Base-by-base conservation (phyloP, 805 yeast species). In the Metschnikowia cerradonensis region DNA sequence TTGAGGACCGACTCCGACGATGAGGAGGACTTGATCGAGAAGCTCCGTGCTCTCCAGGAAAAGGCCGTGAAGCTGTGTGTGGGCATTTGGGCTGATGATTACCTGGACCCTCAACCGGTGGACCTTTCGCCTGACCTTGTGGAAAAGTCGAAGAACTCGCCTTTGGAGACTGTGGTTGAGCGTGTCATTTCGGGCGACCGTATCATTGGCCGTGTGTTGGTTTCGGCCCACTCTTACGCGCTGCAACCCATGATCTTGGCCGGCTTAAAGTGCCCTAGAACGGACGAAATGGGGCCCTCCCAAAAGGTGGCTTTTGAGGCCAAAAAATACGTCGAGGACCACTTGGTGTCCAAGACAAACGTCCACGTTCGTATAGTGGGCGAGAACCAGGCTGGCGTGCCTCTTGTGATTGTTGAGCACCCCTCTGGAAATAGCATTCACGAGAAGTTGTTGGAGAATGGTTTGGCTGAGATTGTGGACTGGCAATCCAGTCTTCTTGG, bases 151-250 rank as follows among this genome's bases (percentile, higher is more conserved):
- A 63, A 62, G 48, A 57, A 60, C 14, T 49, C 66, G n/a, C 80
- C 83, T 23, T 66, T 80, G 45, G 67, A 75, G 15, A 76, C 88
- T 32, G 77, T 89, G 50, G 84, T 89, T 23, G 96, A 89, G 67
- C 82, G 79, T 60, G 94, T 85, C 32, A 75, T 88, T 52, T 72
- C 84, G 54, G 96, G 96, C 45, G 96, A 89, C 67, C 72, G 96
- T 44, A 66, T 88, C n/a, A 70, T 84, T 36, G 78, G 81, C 11
- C 78, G 95, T 38, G 64, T 82, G 11, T 56, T 82, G 49, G 68
- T 80, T 31, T 72, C 71, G 51, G 67, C 73, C 44, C 67, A 67
- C n/a, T 66, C 67, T 38, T 94, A 87, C 52, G 78, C 76, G 39
- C 76, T 79, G 30, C 71, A 82, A 30, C 83, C 85, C 10, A 77